Evolutionary conservation across 441 rosid genomes (phyloP), one percentile per base, ranked within the genome.

Genomic region (Aquilaria agallochum): DNA sequence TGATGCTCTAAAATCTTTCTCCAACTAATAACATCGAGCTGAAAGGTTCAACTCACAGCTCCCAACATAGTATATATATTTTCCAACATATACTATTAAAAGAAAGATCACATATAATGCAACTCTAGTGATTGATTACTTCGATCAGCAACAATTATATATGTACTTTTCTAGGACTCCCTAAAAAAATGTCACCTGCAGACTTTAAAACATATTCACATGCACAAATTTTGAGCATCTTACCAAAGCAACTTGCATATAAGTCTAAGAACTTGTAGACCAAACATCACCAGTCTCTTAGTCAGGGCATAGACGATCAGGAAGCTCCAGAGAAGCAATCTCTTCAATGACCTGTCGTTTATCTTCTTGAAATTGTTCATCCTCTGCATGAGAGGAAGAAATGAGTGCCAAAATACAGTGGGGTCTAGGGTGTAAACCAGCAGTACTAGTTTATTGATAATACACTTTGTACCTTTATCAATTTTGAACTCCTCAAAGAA

Each of bases 331-430:
- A 53, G 44, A 59, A 0, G 83, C 74, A 54, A 84, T 83, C 73
- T 84, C 90, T 53, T 61, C 49, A 52, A 84, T 75, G 27, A 84
- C 78, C 34, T 69, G 79, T 27, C 73, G 66, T 68, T 84, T 87
- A 69, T 84, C 90, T 6, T 80, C 77, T 63, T 83, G 84, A 64
- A 84, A 81, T 55, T 81, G 78, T 61, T 78, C 81, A 62, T 84
- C 79, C 63, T 45, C 90, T 87, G 81, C 68, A 64, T 44, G 33
- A 53, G 53, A 53, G 0, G 32, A 36, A 60, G 20, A 60, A 46
- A 53, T 58, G 49, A 49, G 31, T 20, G 31, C 50, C 20, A 2
- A 49, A n/a, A 34, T 6, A 9, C 46, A 31, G 11, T 31, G 27
- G 27, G 27, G 27, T 20, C 27, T 20, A 20, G 27, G 27, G 27